These are phyloP conservation scores for Ulota crispa DNA, from an alignment of 225 moss, liverwort and hornwort species.

Conservation along the genomic window DNA sequence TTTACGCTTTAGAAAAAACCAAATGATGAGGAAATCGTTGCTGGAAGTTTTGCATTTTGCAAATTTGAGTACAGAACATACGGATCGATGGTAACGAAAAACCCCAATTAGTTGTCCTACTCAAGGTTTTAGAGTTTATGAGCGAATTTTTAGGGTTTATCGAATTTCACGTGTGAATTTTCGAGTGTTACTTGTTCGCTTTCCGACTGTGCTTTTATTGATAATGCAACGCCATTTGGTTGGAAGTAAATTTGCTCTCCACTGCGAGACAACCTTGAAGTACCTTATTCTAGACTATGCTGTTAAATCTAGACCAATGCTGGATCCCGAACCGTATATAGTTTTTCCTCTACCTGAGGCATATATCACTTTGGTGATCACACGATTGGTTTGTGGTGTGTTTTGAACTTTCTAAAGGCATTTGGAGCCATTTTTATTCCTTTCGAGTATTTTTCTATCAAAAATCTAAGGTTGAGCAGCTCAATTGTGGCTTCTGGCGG, in stretches of 20 bases:
- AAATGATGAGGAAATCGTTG: not conserved
- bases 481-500: not conserved
- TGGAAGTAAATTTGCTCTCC: not conserved
- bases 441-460: not conserved
- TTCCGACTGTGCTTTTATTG: not conserved
- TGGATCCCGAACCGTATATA: not conserved
- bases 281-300: not conserved
- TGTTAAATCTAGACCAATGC: too few relatives aligned
- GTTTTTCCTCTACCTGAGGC: not conserved
- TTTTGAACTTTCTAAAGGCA: not conserved
- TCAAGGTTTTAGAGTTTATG: conserved; percentile 17
- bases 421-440: not conserved
- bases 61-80: not conserved
- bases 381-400: not conserved
- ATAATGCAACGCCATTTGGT: not conserved
- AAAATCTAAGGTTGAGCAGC: not conserved
- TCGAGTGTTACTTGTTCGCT: not conserved
- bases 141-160: not conserved
- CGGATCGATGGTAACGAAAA: not conserved
- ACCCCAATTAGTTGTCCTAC: not conserved
- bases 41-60: not conserved
- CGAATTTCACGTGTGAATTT: not conserved
- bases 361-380: not conserved
- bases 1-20: not conserved
- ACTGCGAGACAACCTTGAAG: not conserved